Base-by-base conservation (phyloP, 306 rosid genomes). In the Pueraria montana region DNA sequence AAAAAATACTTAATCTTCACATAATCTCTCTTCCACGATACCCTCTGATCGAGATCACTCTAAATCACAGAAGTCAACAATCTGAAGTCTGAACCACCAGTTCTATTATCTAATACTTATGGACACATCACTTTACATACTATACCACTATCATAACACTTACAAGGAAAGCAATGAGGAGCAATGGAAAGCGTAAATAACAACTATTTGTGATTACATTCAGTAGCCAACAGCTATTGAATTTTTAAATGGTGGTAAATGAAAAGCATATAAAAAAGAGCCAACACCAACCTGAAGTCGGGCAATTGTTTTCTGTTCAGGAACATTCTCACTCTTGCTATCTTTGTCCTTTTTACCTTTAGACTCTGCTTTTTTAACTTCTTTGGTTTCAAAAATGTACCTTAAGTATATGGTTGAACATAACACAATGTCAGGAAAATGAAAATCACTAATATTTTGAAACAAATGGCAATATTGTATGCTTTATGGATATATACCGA, bases 381-480 rank as follows among this genome's bases (percentile, higher is more conserved):
- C 99, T 91, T 90, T 91, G 70, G 80, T 78, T 73, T 96, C 98
- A 77, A 96, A 96, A 83, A 92, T 90, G 84, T 96, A 96, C 84
- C 99, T 94, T 65, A 53, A 55, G 65, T 24, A 77, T 62, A 78
- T 10, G 58, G 26, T 52, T 42, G 79, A 77, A 76, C 65, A 73
- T 16, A 65, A 38, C 26, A 38, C 23, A 36, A 58, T 43, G 76
- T 86, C 76, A 88, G 81, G 6, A 74, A 64, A 53, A 46, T 17
- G 76, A 40, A 84, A 78, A 36, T 24, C 34, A 21, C 70, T 16
- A 17, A 70, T 55, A 77, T 48, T 4, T 46, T 18, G 27, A 65
- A 71, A 50, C 59, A 82, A 27, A 32, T 70, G 50, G 21, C 18
- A 58, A 71, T 40, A 24, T 81, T 46, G 21, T 9, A 74, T 20